Conservation (phyloP, 495 filamentous ascomycete species). For the Penicillium coprophilum region DNA sequence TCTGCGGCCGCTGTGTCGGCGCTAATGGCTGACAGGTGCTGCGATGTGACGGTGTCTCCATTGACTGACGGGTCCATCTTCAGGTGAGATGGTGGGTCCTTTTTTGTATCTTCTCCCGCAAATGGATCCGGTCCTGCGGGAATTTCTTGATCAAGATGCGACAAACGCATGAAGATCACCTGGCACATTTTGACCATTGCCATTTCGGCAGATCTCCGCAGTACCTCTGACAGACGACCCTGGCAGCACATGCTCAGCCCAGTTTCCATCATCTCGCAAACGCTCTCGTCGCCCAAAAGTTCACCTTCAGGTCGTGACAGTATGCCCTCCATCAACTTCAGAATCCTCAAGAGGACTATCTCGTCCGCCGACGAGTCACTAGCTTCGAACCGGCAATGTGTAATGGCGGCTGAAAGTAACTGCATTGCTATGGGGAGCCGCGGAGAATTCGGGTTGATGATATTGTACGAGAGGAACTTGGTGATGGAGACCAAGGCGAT, state of each 20-base stretch:
- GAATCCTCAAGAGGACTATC: conserved; percentile 86
- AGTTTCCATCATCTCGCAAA: conserved; percentile 99
- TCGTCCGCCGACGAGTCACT: conserved; percentile 93
- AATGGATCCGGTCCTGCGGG: conserved; percentile 54
- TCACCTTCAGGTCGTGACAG: conserved; percentile 89
- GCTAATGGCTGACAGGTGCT: conserved; percentile 46
- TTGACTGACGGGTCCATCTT: conserved; percentile 91
- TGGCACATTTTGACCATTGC: conserved; percentile 99
- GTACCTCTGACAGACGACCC: conserved; percentile 82
- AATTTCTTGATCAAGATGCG: conserved; percentile 75
- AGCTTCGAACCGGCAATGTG: conserved; percentile 96
- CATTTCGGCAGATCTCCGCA: conserved; percentile 90
- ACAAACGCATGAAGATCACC: conserved; percentile 89
- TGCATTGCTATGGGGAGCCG: conserved; percentile 91
- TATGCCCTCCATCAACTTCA: conserved; percentile 98
- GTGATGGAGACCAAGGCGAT: conserved; percentile 93
- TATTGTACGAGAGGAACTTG: conserved; percentile 94
- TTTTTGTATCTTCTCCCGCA: conserved; percentile 56
- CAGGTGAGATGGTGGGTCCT: conserved; percentile 50
- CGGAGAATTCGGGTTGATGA: conserved; percentile 79
- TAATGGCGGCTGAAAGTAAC: conserved; percentile 88
- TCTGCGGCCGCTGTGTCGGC: conserved; percentile 41
- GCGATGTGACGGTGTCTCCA: conserved; percentile 58
- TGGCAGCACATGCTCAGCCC: conserved; percentile 98
- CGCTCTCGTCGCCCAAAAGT: conserved; percentile 89